Evolutionary conservation across 441 rosid species (phyloP), one percentile per base, ranked within the genome.

Genomic region (Arabidopsis hybrid): DNA sequence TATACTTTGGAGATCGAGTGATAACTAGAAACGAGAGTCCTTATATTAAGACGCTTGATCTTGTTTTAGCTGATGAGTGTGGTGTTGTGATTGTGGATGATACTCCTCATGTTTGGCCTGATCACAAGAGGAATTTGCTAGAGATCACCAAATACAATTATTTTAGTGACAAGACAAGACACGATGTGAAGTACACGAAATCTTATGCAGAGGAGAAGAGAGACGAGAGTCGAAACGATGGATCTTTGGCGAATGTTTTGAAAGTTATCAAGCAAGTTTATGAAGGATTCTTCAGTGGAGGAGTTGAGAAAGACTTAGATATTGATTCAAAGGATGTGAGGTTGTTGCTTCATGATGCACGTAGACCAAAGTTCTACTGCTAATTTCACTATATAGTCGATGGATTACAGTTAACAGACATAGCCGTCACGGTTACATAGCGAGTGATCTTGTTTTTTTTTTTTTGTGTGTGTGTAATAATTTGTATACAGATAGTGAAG

Each of bases 11-110:
- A 3, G n/a, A 50, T 11, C 8, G 75, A n/a, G 75, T 71, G 18
- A 71, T 71, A 3, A 47, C 61, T 2, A 56, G 17, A 68, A 12
- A 56, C 1, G 60, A 60, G 14, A 61, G 60, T 39, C 67, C 67
- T 36, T 1, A 13, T 32, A 1, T 11, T 7, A 71, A 71, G 68
- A 60, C 50, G 3, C 61, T 61, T 71, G 60, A 64, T 45, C 65
- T 64, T 16, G 43, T 73, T 5, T 45, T 73, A 31, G 72, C 13
- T 34, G 58, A 73, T 63, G 62, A 56, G 43, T 4, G 50, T 32
- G 58, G 71, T 6, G 13, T 36, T 34, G 49, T 73, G 61, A 56
- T 73, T 46, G 46, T 73, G 7, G 77, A 73, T 65, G 77, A 73
- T 57, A 45, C 21, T 56, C 56, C 40, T 29, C 7, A 36, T 0